These are phyloP conservation scores for Zymoseptoria tritici DNA, from an alignment of 2,329 filamentous ascomycete genomes.

Conservation along the genomic window DNA sequence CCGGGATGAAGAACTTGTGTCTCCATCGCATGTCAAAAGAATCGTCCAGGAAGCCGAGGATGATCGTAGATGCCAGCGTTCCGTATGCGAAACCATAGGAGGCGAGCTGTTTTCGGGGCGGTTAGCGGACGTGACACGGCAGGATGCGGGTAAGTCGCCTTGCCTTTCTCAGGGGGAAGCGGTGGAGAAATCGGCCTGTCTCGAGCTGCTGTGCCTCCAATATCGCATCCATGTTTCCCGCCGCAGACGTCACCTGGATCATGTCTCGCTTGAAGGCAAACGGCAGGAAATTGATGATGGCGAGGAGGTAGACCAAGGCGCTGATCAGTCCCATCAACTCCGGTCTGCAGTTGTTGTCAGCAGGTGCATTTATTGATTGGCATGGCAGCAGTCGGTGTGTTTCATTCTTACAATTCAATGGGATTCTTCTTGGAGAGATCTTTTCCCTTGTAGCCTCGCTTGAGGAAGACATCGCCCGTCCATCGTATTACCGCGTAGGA, in stretches of 20 bases:
- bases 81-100: slow-evolving; percentile 92
- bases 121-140: slow-evolving; percentile 42
- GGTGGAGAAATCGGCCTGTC: slow-evolving; percentile 76
- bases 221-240: slow-evolving; percentile 83
- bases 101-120: slow-evolving; percentile 56
- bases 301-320: slow-evolving; percentile 83
- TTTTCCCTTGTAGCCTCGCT: slow-evolving; percentile 77
- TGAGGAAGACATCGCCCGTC: slow-evolving; percentile 85
- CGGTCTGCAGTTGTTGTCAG: slow-evolving; percentile 47
- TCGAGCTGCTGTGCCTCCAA: slow-evolving; percentile 66
- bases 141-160: slow-evolving; percentile 10
- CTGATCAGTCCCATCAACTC: slow-evolving; percentile 95
- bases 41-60: slow-evolving; percentile 91
- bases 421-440: slow-evolving; percentile 75
- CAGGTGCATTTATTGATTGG: slow-evolving; percentile 1
- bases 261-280: slow-evolving; percentile 99
- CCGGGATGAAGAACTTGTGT: slow-evolving; percentile 97
- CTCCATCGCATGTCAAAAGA: slow-evolving; percentile 97
- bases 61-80: slow-evolving; percentile 80
- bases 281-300: slow-evolving; percentile 85
- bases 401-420: slow-evolving; percentile 58
- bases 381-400: slow-evolving; percentile 6
- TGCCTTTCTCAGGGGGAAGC: slow-evolving; percentile 81
- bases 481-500: slow-evolving; percentile 84
- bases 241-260: slow-evolving; percentile 86